Evolutionary conservation across 495 filamentous ascomycete species (phyloP), one percentile per base, ranked within the genome.

Genomic region (Apiosordaria backusii): DNA sequence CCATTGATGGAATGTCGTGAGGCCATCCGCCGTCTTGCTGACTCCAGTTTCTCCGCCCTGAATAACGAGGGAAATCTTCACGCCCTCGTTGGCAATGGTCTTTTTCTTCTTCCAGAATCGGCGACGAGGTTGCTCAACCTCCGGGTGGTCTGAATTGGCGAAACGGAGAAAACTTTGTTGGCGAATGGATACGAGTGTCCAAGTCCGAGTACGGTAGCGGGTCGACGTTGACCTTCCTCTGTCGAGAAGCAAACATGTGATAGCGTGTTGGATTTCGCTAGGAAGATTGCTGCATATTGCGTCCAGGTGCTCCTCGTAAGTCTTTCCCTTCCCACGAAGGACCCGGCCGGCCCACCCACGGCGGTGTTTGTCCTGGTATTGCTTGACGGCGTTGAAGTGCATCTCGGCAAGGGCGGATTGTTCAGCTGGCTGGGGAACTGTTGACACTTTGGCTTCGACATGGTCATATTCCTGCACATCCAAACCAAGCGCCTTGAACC

Each of bases 231-330:
- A 35, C 15, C 24, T 35, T 0, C 61, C 66, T 27, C 66, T 57
- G 22, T 68, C 64, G 0, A 61, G 7, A 18, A 75, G 73, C 6
- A 75, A 62, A 4, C 53, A 7, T 9, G 40, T 64, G 1, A 73
- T 58, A 7, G 23, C 62, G 6, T 63, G 57, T 50, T 69, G 57
- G 27, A 73, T 45, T 2, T 21, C 7, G 3, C 5, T 18, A 22
- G 73, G 69, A 10, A 71, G 29, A 5, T n/a, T 61, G 2, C 50
- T 40, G 66, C 73, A 75, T 35, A 62, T 57, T 40, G 67, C 62
- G 15, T 75, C 64, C 25, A 75, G 65, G 22, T 73, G 23, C 52
- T 75, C 64, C 27, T 75, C 73, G 53, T 75, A 75, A 4, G 73
- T 68, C 55, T 66, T 70, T 40, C 55, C 53, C 54, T 64, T 68